Base-by-base conservation (phyloP, 768 basidiomycete species). In the Boletus rubescentipes region DNA sequence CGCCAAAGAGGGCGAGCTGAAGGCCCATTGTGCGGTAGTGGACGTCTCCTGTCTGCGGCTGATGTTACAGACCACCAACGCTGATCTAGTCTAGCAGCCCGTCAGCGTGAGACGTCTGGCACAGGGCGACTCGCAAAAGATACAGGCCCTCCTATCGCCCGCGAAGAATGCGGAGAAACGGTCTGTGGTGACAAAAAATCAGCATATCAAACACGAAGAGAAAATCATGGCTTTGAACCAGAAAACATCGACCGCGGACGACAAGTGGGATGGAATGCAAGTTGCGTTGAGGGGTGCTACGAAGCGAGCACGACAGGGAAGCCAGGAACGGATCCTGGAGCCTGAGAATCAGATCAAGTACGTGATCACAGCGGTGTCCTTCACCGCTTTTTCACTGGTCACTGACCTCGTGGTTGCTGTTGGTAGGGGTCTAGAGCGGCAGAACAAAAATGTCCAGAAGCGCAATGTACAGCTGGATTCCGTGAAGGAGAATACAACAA, bases 191-290 rank as follows among this genome's bases (percentile, higher is more conserved):
- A 82, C 88, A 5, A 87, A 88, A 63, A 93, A 94, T 59, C 93
- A 96, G 68, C 78, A 97, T 3, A 68, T 85, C 2, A 79, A 84
- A 21, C 84, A 89, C 3, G 96, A 98, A 67, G 92, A 95, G 72
- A 88, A 87, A 72, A 79, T 95, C 44, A 83, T 87, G 2, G 69
- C 75, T 37, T 79, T 90, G 72, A 88, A 87, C 59, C 79, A 85
- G 72, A 89, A 86, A 75, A 89, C 80, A 35, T 75, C 77, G 0
- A 76, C 75, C 0, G 88, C 90, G 0, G 94, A 97, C 61, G 76
- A 73, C 48, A 96, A 95, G 70, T 98, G 95, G 93, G 94, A 95
- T 64, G 91, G 95, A 98, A 71, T 94, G 94, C 63, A 92, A 97
- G 72, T 67, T 82, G 15, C 74, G 90, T 16, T 0, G 92, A 93